Evolutionary conservation across 148 eudicot species (phyloP), one percentile per base, ranked within the genome.

Genomic region (Limonium bicolor): DNA sequence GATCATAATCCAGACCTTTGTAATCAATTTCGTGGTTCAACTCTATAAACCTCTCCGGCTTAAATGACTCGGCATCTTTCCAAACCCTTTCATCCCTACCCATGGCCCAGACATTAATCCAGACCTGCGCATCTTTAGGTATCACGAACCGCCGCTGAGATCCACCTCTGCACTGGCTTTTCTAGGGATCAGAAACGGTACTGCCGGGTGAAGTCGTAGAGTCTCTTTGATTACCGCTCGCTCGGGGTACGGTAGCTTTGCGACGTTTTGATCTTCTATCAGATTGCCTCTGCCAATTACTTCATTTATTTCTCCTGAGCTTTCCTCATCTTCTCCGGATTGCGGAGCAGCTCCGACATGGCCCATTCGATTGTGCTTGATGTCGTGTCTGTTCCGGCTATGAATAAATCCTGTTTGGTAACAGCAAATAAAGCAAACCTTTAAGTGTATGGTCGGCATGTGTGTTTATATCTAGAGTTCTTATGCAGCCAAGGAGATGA

Each of bases 151-250:
- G 12, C 53, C 51, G 1, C 47, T 19, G 2, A 68, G 32, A 24
- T 63, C 25, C 0, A 58, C 64, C 11, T 55, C 45, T 6, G 35
- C 24, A 36, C 45, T 58, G 0, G 63, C 39, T 7, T 34, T 49
- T 13, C 57, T 63, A 6, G 73, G 68, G 20, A 68, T 23, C 12
- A 68, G 56, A 27, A 68, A 37, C 0, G 68, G 48, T 0, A 25
- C 30, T 5, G 48, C 5, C 5, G 48, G 48, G 18, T 43, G 48
- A 12, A 43, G 24, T 43, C 48, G 14, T 2, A 43, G 31, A n/a
- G 48, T 25, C 11, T 43, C 48, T 25, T 43, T 43, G 9, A 43
- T 15, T 23, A 43, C 57, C 1, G 68, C 68, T n/a, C n/a, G n/a
- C 3, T 63, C 36, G 3, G 59, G 37, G 19, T 58, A 63, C 9